A percentile compares a stretch with the other conserved stretches of the same genome.
phyloP scores from a whole-genome alignment of 1,139 yeast species.

The Meyerozyma smithsonii region DNA sequence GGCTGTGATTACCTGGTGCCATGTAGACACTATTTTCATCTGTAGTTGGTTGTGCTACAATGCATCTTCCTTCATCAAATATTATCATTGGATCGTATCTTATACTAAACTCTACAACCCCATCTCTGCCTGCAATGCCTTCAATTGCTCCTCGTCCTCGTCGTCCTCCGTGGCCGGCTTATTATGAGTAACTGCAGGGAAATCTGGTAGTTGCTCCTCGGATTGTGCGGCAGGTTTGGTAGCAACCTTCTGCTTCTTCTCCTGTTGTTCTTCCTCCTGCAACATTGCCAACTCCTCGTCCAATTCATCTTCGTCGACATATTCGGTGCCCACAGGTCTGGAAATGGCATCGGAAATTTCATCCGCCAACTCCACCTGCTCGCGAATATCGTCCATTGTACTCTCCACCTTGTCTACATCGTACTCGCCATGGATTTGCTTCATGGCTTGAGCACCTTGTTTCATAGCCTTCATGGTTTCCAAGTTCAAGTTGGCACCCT shows the following conservation, averaged over 20 bases:
- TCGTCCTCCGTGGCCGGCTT: conserved; percentile 51
- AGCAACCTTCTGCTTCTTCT: conserved; percentile 17
- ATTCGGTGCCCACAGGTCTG: conserved; percentile 80
- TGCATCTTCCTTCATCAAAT: too few relatives aligned
- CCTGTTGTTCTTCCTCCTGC: conserved; percentile 73
- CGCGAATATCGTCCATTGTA: conserved; percentile 98
- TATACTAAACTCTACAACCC: conserved; percentile 47
- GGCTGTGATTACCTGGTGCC: neutral
- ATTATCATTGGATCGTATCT: neutral
- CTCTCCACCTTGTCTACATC: conserved; percentile 95
- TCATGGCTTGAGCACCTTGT: conserved; percentile 96
- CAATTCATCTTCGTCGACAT: conserved; percentile 70
- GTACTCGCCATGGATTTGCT: conserved; percentile 90
- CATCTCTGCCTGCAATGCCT: conserved; percentile 92
- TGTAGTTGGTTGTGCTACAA: too few relatives aligned
- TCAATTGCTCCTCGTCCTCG: conserved; percentile 88
- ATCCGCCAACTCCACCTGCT: conserved; percentile 91
- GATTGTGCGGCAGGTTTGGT: conserved; percentile 15
- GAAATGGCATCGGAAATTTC: conserved; percentile 96
- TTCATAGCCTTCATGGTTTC: conserved; percentile 99
- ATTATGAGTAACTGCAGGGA: conserved; percentile 41
- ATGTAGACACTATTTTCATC: too few relatives aligned
- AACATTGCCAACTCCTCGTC: conserved; percentile 87
- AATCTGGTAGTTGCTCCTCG: conserved; percentile 38
- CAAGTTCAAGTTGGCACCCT: conserved; percentile 89